Evolutionary conservation across 2,329 filamentous ascomycete species (phyloP), one percentile per base, ranked within the genome.

Genomic region (Aspergillus versicolor): DNA sequence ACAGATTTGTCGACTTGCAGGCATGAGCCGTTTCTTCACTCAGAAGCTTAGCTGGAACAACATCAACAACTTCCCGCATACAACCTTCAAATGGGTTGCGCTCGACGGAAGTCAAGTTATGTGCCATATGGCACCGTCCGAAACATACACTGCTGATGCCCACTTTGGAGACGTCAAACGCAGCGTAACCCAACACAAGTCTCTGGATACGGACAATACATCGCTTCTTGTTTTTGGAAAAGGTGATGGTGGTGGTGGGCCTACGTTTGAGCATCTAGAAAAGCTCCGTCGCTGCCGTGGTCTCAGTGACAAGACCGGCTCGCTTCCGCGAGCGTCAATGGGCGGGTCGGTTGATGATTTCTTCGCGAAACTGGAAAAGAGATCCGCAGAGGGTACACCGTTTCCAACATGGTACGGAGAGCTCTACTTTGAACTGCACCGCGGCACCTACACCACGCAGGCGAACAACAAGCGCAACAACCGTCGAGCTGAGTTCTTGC

Each of bases 1-100:
- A 12, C 94, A 99, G 70, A 81, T 99, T 42, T 97, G 92, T 71
- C 89, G 93, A 3, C 80, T 97, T 27, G 90, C 94, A n/a, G 93
- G 92, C 19, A 97, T 99, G 94, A 90, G 85, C 57, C 86, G 93
- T 34, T 99, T 99, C 80, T 89, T 99, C 69, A 99, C 94, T 0
- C 94, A 99, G 75, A 99, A 99, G 79, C 81, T 99, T 58, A 97
- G 93, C 80, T 99, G 94, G 94, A 97, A 97, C 80, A 97, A 97
- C 73, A 97, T 97, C 82, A 97, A 97, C 78, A 96, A 90, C 70
- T 99, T 97, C 77, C 94, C 94, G 0, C 94, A 97, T 71, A 97
- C 94, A 5, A 97, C 94, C 0, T 99, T 99, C 82, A 96, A 96
- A 75, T 99, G 94, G 94, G 92, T 99, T 32, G 86, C 92, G 12